A percentile compares a stretch with the other conserved stretches of the same genome.
Evolutionary conservation across 495 filamentous ascomycete genomes (phyloP).

Genomic region (Thozetella sp.): DNA sequence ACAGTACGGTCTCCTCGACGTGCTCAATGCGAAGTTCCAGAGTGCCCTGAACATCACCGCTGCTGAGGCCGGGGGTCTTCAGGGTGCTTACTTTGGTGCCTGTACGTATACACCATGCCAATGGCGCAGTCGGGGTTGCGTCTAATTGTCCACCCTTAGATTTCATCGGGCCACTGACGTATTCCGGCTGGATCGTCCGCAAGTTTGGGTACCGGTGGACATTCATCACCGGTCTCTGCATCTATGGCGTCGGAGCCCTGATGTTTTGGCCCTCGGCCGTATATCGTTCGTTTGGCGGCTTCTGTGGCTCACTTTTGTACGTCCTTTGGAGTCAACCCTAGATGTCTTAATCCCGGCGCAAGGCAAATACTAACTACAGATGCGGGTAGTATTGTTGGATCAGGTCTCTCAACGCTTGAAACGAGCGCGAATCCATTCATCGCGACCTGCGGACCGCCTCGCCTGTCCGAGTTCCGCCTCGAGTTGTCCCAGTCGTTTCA

Average conservation of each 20-base stretch:
- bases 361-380: too few relatives aligned
- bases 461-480: constrained; percentile 64
- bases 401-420: constrained; percentile 65
- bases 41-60: background rate
- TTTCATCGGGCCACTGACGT: background rate
- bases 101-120: background rate
- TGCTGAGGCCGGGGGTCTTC: background rate
- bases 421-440: constrained; percentile 30
- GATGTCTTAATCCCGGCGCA: background rate
- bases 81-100: background rate
- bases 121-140: too few relatives aligned
- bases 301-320: constrained; percentile 30
- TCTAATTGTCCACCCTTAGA: too few relatives aligned
- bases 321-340: background rate
- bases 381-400: constrained; percentile 68
- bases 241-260: constrained; percentile 51
- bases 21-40: constrained; percentile 1
- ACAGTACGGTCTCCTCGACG: background rate
- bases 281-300: constrained; percentile 26
- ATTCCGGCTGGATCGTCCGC: constrained; percentile 50
- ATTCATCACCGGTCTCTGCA: constrained; percentile 67
- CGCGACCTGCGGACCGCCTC: constrained; percentile 59
- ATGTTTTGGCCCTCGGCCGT: constrained; percentile 56
- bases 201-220: constrained; percentile 57
- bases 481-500: constrained; percentile 65